A percentile compares a stretch with the other conserved stretches of the same genome.
Conservation (phyloP, 1,284 basidiomycete genomes). For the Paramarasmius palmivorus region DNA sequence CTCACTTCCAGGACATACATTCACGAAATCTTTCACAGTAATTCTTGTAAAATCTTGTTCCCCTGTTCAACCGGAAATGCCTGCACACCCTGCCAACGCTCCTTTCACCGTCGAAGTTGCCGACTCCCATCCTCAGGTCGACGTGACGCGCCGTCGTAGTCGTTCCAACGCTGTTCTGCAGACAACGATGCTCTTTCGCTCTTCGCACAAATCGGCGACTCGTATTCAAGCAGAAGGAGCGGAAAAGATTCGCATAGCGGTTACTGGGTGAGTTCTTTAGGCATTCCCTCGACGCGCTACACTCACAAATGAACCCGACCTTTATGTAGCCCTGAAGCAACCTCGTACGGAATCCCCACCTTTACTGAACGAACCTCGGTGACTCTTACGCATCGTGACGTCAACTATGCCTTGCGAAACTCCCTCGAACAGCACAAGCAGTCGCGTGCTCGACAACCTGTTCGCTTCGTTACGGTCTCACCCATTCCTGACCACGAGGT, state of each 20-base stretch:
- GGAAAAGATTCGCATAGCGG: constrained; percentile 5
- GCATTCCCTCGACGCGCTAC: not conserved
- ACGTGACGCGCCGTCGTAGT: constrained; percentile 4
- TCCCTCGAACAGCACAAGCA: not conserved
- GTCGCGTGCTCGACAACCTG: not conserved
- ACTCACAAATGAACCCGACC: not conserved
- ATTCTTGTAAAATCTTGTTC: no score
- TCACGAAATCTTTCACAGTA: no score
- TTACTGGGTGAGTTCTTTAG: constrained; percentile 10
- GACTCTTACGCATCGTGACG: constrained; percentile 13
- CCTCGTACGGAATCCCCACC: constrained; percentile 4
- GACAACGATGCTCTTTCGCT: constrained; percentile 14
- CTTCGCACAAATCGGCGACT: constrained; percentile 7
- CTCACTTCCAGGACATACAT: no score
- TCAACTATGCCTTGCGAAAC: constrained; percentile 9
- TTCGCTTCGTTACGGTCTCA: constrained; percentile 12
- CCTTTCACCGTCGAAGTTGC: constrained; percentile 13
- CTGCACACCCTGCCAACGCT: constrained; percentile 9
- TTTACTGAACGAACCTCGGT: constrained; percentile 11
- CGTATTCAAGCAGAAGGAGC: constrained; percentile 12
- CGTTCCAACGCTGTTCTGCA: constrained; percentile 9
- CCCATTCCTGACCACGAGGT: constrained; percentile 14
- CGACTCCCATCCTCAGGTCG: constrained; percentile 8
- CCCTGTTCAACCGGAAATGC: no score
- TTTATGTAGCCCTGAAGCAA: constrained; percentile 9